These are phyloP conservation scores for Alternaria infectoria DNA, from an alignment of 2,329 filamentous ascomycete genomes.

Conservation along the genomic window DNA sequence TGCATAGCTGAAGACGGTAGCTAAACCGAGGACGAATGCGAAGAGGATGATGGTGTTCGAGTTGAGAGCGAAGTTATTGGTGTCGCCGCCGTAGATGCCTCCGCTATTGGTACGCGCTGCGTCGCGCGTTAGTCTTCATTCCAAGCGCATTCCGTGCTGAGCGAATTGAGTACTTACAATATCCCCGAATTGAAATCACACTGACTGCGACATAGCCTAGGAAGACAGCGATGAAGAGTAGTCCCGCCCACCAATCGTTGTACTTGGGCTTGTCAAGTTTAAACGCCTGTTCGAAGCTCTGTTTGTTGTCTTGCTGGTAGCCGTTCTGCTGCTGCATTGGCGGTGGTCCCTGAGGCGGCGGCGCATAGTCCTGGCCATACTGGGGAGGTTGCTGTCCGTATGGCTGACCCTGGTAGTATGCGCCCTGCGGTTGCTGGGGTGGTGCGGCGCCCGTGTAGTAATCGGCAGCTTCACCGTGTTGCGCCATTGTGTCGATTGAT, in stretches of 20 bases:
- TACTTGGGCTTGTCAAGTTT: slow-evolving; percentile 83
- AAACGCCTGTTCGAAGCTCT: slow-evolving; percentile 79
- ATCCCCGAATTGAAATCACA: slow-evolving; percentile 76
- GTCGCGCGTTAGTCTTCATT: slow-evolving; percentile 2
- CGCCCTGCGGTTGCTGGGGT: slow-evolving; percentile 26
- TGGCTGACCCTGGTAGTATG: slow-evolving; percentile 34
- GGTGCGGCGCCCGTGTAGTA: slow-evolving; percentile 46
- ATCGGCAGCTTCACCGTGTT: slow-evolving; percentile 44
- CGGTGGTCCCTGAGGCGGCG: slow-evolving; percentile 33
- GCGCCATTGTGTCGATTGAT: slow-evolving; percentile 32
- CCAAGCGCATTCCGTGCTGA: neutral
- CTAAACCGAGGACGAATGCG: slow-evolving; percentile 74
- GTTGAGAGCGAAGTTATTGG: slow-evolving; percentile 72
- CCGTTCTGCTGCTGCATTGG: slow-evolving; percentile 28
- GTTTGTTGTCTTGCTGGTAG: slow-evolving; percentile 51
- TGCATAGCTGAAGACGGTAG: slow-evolving; percentile 74
- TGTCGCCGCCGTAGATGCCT: slow-evolving; percentile 71
- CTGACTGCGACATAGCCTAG: slow-evolving; percentile 78
- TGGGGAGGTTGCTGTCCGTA: slow-evolving; percentile 37
- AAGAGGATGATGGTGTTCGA: slow-evolving; percentile 89
- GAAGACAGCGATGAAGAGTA: slow-evolving; percentile 75
- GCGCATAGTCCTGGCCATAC: slow-evolving; percentile 41
- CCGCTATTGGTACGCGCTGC: slow-evolving; percentile 66
- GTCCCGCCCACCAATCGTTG: slow-evolving; percentile 88
- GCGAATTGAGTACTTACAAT: slow-evolving; percentile 49